Percentiles rank a stretch among this genome's conserved stretches.
phyloP scores from a whole-genome alignment of 352 stramenopile species.

The Phytophthora boehmeriae region DNA sequence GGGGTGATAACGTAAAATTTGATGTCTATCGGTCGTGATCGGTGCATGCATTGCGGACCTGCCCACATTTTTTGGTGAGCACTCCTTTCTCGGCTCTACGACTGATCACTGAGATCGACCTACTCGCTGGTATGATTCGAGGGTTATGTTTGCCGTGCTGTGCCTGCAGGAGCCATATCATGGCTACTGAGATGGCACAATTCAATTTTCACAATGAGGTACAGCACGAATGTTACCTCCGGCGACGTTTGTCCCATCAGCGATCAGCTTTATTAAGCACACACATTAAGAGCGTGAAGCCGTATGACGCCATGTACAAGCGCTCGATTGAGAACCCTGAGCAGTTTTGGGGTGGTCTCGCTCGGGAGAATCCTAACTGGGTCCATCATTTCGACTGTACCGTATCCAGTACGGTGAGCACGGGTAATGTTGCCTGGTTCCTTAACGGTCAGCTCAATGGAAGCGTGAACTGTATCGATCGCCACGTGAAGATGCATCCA shows the following conservation, averaged over 20 bases:
- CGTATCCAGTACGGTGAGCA: slow-evolving; percentile 78
- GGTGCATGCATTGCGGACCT: too few relatives aligned
- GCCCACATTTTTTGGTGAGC: too few relatives aligned
- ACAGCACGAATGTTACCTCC: slow-evolving; percentile 32
- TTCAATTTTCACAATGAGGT: slow-evolving; percentile 69
- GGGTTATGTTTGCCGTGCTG: too few relatives aligned
- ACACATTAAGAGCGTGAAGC: slow-evolving; percentile 62
- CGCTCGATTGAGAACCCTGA: slow-evolving; percentile 84
- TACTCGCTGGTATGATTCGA: too few relatives aligned
- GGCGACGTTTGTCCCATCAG: slow-evolving; percentile 26
- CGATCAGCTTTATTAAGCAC: slow-evolving; percentile 42
- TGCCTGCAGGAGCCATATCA: too few relatives aligned
- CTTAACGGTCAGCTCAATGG: slow-evolving; percentile 94
- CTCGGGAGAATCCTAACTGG: slow-evolving; percentile 92
- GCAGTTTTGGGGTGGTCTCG: slow-evolving; percentile 92
- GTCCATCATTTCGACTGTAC: slow-evolving; percentile 93
- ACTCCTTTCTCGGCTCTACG: too few relatives aligned
- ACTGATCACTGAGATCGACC: too few relatives aligned
- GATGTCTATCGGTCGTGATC: too few relatives aligned
- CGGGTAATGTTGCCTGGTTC: slow-evolving; percentile 95
- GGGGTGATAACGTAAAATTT: slow-evolving; percentile 16
- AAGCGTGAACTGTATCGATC: slow-evolving; percentile 95
- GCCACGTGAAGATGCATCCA: slow-evolving; percentile 73
- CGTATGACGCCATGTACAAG: slow-evolving; percentile 87
- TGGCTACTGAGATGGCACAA: slow-evolving; percentile 77